phyloP scores from a whole-genome alignment of 306 rosid genomes.

The peach (Prunus persica) region DNA sequence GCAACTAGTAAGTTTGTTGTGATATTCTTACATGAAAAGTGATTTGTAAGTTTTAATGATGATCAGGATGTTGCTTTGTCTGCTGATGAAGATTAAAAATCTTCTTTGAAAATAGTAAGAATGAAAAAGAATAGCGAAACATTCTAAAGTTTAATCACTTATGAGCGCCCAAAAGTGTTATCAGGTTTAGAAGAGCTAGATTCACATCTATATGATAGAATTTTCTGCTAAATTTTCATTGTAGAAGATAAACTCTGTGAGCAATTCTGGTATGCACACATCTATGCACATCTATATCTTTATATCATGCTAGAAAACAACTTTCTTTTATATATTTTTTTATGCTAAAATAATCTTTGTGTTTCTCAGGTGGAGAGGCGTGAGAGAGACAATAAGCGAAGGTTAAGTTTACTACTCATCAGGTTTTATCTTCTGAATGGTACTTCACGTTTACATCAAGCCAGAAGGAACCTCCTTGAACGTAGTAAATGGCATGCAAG shows the following conservation, averaged over 20 bases:
- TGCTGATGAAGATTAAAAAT: constrained; percentile 2
- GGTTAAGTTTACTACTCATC: constrained; percentile 55
- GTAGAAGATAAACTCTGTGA: not conserved
- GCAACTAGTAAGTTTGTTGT: not conserved
- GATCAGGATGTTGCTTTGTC: constrained; percentile 3
- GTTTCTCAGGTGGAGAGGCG: constrained; percentile 92
- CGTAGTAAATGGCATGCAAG: constrained; percentile 94
- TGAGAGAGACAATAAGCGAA: constrained; percentile 77
- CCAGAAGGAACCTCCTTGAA: constrained; percentile 82
- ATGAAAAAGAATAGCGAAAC: not conserved
- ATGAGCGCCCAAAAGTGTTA: not conserved
- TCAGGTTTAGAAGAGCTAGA: not conserved
- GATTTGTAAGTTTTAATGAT: constrained; percentile 10
- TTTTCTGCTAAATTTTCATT: not conserved
- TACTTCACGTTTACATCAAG: constrained; percentile 76
- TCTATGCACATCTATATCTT: not conserved
- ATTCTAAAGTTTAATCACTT: not conserved
- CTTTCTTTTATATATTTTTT: not conserved
- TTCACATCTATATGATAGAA: not conserved
- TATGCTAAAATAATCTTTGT: constrained; percentile 37
- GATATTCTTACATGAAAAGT: not conserved
- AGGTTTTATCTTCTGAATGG: constrained; percentile 88
- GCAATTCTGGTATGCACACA: not conserved
- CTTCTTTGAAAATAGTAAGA: not conserved
- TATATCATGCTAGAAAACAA: not conserved